Conservation (phyloP, 352 stramenopile genomes). For the Elongisporangium anandrum region DNA sequence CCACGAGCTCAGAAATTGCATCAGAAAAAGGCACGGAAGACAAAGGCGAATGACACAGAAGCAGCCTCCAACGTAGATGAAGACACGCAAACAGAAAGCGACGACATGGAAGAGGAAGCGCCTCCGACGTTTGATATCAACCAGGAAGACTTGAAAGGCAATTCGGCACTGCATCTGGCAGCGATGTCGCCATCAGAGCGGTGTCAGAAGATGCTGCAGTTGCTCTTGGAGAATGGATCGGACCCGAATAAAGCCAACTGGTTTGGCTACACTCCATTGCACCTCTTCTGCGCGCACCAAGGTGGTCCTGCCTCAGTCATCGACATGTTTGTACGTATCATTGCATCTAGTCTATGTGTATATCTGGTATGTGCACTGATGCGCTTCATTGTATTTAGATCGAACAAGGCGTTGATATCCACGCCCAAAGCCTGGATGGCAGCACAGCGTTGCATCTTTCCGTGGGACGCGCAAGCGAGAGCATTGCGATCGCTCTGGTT, state of each 20-base stretch:
- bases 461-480: constrained; percentile 70
- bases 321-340: constrained; percentile 72
- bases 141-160: constrained; percentile 77
- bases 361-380: background rate
- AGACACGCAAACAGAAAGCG: constrained; percentile 4
- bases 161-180: constrained; percentile 77
- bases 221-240: constrained; percentile 75
- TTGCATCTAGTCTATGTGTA: background rate
- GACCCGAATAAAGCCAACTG: constrained; percentile 76
- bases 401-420: constrained; percentile 74
- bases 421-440: constrained; percentile 76
- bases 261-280: constrained; percentile 83
- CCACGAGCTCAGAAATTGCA: background rate
- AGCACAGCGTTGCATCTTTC: constrained; percentile 81
- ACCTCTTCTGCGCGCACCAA: constrained; percentile 85
- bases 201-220: constrained; percentile 79
- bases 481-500: constrained; percentile 66
- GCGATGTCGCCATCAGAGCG: constrained; percentile 79
- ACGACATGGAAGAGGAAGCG: background rate
- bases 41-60: constrained; percentile 8
- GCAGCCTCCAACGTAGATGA: constrained; percentile 14
- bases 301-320: constrained; percentile 61
- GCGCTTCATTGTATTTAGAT: constrained; percentile 35
- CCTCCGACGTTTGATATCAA: constrained; percentile 59
- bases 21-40: background rate